phyloP scores from a whole-genome alignment of 2,329 filamentous ascomycete genomes.

The Aspergillus niger region DNA sequence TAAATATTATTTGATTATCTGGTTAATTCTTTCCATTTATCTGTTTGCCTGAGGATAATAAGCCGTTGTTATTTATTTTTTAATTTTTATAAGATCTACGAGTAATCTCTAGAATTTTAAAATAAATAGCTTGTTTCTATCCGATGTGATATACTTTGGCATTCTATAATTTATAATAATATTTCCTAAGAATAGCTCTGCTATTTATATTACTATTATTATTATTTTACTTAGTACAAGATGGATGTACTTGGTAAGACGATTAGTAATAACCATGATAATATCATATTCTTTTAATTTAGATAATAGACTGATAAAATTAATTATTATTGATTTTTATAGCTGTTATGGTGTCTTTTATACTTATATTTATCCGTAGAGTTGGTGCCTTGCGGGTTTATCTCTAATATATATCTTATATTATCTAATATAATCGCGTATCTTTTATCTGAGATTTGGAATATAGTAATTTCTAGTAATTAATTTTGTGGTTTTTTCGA shows the following conservation, averaged over 20 bases:
- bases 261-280: not conserved
- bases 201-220: not conserved
- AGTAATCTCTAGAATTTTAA: not conserved
- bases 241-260: not conserved
- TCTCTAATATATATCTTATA: not conserved
- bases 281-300: not conserved
- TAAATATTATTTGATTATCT: not conserved
- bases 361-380: not conserved
- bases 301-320: not conserved
- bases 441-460: not conserved
- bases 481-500: too few relatives aligned
- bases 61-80: not conserved
- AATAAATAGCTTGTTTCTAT: not conserved
- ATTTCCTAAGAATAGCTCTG: too few relatives aligned
- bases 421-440: not conserved
- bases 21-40: not conserved
- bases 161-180: too few relatives aligned
- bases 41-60: not conserved
- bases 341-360: not conserved
- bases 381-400: not conserved
- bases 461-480: not conserved
- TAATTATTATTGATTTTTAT: not conserved
- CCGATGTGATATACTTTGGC: too few relatives aligned
- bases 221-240: not conserved
- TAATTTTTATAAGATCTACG: not conserved